Evolutionary conservation across 345 rosid species (phyloP).

Genomic region (Eucalyptus fibrosa): DNA sequence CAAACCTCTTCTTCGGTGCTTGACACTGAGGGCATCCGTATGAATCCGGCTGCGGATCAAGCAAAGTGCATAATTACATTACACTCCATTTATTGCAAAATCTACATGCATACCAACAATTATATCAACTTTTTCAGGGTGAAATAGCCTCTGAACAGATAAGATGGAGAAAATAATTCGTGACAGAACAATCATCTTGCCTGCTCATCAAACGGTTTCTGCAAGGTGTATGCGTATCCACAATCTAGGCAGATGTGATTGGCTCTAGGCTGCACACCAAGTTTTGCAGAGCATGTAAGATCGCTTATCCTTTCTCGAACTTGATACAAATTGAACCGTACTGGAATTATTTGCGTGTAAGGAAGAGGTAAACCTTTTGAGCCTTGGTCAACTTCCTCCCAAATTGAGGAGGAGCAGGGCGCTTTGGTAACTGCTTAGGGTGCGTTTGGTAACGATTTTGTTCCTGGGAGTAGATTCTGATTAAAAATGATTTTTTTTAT

Average conservation of each 20-base stretch:
- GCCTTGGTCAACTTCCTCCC: too few relatives aligned
- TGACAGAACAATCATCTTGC: too few relatives aligned
- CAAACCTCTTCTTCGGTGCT: conserved; percentile 92
- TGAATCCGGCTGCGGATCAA: conserved; percentile 47
- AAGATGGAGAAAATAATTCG: background rate
- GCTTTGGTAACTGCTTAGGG: accelerated
- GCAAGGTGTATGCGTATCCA: too few relatives aligned
- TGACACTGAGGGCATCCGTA: conserved; percentile 81
- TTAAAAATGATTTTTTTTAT: too few relatives aligned
- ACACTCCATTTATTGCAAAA: background rate
- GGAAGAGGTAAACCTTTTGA: too few relatives aligned
- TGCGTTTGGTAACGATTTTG: accelerated
- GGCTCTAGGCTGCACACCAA: too few relatives aligned
- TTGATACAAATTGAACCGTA: too few relatives aligned
- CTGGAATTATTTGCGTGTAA: too few relatives aligned
- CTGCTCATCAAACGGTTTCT: too few relatives aligned
- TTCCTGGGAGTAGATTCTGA: accelerated
- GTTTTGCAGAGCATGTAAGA: too few relatives aligned
- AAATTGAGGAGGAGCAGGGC: accelerated
- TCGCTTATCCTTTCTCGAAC: too few relatives aligned
- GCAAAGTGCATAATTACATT: background rate
- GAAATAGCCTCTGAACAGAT: background rate
- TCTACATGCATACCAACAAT: background rate
- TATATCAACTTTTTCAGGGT: background rate
- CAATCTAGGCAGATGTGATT: too few relatives aligned